Conservation (phyloP, 306 rosid genomes). For the Canavalia gladiata region DNA sequence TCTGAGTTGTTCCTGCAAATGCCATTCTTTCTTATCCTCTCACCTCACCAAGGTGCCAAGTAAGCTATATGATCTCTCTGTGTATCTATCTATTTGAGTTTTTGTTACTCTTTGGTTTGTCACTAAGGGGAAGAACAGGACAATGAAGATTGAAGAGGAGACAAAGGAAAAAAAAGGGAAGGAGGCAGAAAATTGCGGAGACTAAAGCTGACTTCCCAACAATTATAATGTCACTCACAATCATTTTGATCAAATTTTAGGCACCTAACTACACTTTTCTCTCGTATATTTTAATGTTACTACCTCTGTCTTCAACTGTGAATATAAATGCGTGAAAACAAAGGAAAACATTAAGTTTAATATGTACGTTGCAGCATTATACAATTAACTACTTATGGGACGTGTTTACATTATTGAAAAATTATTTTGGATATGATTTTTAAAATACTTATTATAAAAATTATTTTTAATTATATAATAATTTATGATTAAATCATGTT, state of each 20-base stretch:
- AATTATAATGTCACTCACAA: conserved; percentile 62
- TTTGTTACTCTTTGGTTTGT: conserved; percentile 32
- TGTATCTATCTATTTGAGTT: neutral
- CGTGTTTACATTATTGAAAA: no score
- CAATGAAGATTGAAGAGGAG: conserved; percentile 38
- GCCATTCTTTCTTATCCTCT: conserved; percentile 66
- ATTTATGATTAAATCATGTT: no score
- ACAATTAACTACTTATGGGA: neutral
- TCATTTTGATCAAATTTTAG: conserved; percentile 66
- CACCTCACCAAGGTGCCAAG: conserved; percentile 34
- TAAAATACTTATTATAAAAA: no score
- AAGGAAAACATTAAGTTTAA: conserved; percentile 37
- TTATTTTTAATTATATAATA: no score
- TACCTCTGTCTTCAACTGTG: conserved; percentile 30
- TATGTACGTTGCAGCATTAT: neutral
- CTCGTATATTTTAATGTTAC: conserved; percentile 28
- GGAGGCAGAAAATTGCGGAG: conserved; percentile 61
- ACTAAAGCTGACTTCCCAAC: conserved; percentile 60
- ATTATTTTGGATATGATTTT: no score
- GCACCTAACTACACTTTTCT: conserved; percentile 69
- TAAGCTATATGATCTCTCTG: conserved; percentile 27
- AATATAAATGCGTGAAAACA: conserved; percentile 43
- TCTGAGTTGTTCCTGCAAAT: conserved; percentile 99
- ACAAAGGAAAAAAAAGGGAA: conserved; percentile 49
- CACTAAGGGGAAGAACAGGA: conserved; percentile 39